phyloP scores from a whole-genome alignment of 1,139 yeast genomes.

The Pneumocystis wakefieldiae region DNA sequence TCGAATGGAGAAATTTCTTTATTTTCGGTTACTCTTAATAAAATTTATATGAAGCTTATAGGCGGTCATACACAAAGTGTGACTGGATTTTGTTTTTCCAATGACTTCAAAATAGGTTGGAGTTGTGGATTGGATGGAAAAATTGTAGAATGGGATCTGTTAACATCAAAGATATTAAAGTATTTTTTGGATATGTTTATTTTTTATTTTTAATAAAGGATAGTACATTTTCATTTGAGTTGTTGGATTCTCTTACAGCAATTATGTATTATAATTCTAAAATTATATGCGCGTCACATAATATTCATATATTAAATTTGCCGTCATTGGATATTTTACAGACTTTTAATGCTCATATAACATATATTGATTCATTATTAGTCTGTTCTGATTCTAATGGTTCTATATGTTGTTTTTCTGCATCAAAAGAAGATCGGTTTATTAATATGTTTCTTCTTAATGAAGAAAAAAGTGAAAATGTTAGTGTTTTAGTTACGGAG shows the following conservation, averaged over 20 bases:
- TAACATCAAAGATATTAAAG: constrained; percentile 24
- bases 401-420: constrained; percentile 35
- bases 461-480: constrained; percentile 21
- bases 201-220: background rate
- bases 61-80: constrained; percentile 41
- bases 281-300: constrained; percentile 19
- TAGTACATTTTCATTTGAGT: constrained; percentile 30
- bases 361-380: constrained; percentile 40
- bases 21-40: constrained; percentile 53
- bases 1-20: constrained; percentile 50
- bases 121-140: constrained; percentile 48
- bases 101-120: constrained; percentile 38
- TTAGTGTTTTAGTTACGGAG: constrained; percentile 49
- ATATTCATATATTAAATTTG: constrained; percentile 24
- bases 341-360: constrained; percentile 58
- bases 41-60: constrained; percentile 37
- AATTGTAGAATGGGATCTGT: constrained; percentile 49
- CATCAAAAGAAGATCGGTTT: constrained; percentile 66
- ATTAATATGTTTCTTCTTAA: constrained; percentile 49
- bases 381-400: constrained; percentile 6
- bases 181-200: constrained; percentile 24
- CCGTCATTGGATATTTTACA: constrained; percentile 27
- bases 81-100: constrained; percentile 30
- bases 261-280: constrained; percentile 45
- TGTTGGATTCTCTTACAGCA: constrained; percentile 25